Evolutionary conservation across 2,329 filamentous ascomycete species (phyloP).

Genomic region (Colletotrichum falcatum): DNA sequence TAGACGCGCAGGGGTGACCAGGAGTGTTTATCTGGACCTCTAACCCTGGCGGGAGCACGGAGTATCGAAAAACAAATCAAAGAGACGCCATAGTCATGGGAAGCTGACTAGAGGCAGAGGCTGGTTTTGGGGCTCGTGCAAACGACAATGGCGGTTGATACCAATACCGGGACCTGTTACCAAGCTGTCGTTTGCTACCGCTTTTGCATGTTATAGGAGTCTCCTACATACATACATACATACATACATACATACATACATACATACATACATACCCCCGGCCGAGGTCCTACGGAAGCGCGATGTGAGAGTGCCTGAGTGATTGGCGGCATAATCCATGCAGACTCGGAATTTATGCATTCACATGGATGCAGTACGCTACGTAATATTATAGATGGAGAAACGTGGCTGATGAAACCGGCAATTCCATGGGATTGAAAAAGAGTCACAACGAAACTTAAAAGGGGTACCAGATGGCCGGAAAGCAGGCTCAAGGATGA

Average conservation of each 20-base stretch:
- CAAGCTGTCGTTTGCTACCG: background rate
- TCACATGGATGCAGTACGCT: no score
- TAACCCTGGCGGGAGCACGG: background rate
- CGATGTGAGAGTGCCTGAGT: background rate
- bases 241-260: no score
- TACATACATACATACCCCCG: no score
- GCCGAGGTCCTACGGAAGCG: constrained; percentile 4
- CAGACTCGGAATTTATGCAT: background rate
- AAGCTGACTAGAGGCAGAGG: background rate
- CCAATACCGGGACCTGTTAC: background rate
- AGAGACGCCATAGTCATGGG: background rate
- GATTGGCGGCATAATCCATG: background rate
- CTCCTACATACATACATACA: no score
- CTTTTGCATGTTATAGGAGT: background rate
- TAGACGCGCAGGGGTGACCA: constrained; percentile 15
- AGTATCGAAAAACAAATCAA: background rate
- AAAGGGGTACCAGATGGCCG: background rate
- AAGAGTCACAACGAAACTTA: background rate
- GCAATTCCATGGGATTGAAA: background rate
- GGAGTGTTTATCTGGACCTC: constrained; percentile 11
- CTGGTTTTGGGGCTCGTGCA: background rate
- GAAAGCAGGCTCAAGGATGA: background rate
- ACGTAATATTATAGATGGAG: background rate
- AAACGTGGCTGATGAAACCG: background rate
- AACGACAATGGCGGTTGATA: background rate